A percentile compares a stretch with the other conserved stretches of the same genome.
Conservation (phyloP, 208 protist genomes). For the Wallacemonas rigidus region DNA sequence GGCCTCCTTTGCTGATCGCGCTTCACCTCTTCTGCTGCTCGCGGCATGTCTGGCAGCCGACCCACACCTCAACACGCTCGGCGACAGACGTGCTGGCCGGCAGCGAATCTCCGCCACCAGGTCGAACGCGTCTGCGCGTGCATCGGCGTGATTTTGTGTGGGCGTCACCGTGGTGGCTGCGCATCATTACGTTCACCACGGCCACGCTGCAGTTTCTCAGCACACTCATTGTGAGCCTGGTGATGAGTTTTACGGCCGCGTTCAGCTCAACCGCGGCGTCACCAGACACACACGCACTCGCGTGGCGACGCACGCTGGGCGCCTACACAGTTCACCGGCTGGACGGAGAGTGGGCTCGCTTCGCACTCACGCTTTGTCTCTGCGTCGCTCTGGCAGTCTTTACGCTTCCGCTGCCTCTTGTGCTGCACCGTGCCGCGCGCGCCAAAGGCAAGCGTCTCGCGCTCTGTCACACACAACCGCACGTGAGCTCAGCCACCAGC, state of each 20-base stretch:
- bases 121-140: not conserved
- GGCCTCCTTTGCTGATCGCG: not conserved
- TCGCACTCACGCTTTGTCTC: not conserved
- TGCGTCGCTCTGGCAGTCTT: not conserved
- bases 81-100: no score
- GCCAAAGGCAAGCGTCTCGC: not conserved
- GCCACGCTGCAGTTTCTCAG: not conserved
- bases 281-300: not conserved
- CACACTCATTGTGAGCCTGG: slow-evolving; percentile 1
- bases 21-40: not conserved
- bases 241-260: not conserved
- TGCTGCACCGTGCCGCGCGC: not conserved
- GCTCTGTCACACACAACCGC: not conserved
- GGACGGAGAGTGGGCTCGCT: not conserved
- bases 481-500: no score
- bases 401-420: not conserved
- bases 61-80: not conserved
- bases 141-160: not conserved
- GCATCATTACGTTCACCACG: not conserved
- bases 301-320: not conserved
- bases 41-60: not conserved
- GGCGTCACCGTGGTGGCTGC: not conserved
- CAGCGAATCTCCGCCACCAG: no score
- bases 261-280: not conserved
- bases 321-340: not conserved